Evolutionary conservation across 352 stramenopile species (phyloP).

Genomic region (Phytophthora sp.): DNA sequence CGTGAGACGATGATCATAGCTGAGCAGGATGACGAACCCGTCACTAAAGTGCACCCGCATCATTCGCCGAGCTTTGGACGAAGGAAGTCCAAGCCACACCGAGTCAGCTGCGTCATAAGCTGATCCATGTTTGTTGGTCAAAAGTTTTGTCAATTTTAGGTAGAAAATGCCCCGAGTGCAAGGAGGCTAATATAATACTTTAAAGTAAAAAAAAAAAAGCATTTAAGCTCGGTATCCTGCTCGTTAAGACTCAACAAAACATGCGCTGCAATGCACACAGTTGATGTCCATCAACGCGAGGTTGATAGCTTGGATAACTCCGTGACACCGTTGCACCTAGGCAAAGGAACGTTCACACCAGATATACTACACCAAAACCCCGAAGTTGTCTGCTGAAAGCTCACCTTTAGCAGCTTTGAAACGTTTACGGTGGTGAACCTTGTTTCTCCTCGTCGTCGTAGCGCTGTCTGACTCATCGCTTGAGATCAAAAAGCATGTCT

Average conservation of each 20-base stretch:
- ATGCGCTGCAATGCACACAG: constrained; percentile 58
- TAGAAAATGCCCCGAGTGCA: constrained; percentile 29
- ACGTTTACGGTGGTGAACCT: constrained; percentile 7
- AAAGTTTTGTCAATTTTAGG: constrained; percentile 15
- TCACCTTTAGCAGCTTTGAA: constrained; percentile 22
- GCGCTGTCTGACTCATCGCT: constrained; percentile 24
- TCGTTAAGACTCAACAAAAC: constrained; percentile 35
- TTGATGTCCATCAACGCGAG: constrained; percentile 12
- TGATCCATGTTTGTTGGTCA: constrained; percentile 28
- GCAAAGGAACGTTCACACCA: constrained; percentile 3
- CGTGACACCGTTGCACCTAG: constrained; percentile 1
- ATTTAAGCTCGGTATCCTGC: too few relatives aligned
- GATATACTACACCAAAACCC: neutral
- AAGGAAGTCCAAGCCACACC: constrained; percentile 36
- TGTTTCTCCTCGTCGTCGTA: constrained; percentile 8
- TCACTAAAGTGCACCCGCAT: constrained; percentile 22
- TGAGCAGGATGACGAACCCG: constrained; percentile 61
- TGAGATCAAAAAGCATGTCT: constrained; percentile 27
- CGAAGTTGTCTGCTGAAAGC: neutral
- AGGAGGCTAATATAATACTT: constrained; percentile 28
- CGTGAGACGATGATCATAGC: constrained; percentile 75
- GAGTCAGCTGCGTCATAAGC: constrained; percentile 49
- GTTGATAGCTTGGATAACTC: constrained; percentile 17
- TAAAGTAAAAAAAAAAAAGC: constrained; percentile 9
- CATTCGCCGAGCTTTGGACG: constrained; percentile 23